Base-by-base conservation (phyloP, 345 rosid species). In the Hirschfeldia incana region DNA sequence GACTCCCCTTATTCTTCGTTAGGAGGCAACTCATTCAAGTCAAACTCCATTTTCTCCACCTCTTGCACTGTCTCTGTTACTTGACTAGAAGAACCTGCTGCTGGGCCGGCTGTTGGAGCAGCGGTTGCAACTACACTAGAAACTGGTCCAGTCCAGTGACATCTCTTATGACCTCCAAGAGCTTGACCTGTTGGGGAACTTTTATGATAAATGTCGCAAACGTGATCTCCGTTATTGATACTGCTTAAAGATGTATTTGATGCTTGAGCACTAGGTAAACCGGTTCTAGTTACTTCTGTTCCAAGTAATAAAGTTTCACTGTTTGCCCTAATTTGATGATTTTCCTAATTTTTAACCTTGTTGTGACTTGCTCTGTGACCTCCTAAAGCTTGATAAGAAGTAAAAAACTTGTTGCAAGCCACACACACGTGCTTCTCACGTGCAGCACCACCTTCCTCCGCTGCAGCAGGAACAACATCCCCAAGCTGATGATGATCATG, bases 301-400 rank as follows among this genome's bases (percentile, higher is more conserved):
- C 76, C 83, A 80, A 76, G 83, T 49, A 80, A 76, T 6, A 1
- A 65, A 65, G 69, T 76, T 71, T 66, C 80, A 53, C 51, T 10
- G 66, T 74, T 80, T 69, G 72, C 82, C 82, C 82, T 79, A 58
- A 62, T 76, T 64, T 65, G 80, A 44, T 66, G 39, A 65, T 61
- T 61, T 81, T 83, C 77, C 32, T 28, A 1, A 21, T 62, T 55
- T 83, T 71, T 82, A 77, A 30, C 51, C 73, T 82, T 88, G 80
- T 79, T 88, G 72, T 85, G 90, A 46, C 92, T 88, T 6, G 89
- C 85, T 62, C 80, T 75, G 55, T 88, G 90, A 57, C 92, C 88
- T 32, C 88, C 92, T 8, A 85, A 80, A 21, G 86, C 90, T 69
- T 85, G 92, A 60, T 85, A 85, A 17, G 85, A 82, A 13, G 67